phyloP scores from a whole-genome alignment of 1,284 basidiomycete species.

The Gomphus bonarii region DNA sequence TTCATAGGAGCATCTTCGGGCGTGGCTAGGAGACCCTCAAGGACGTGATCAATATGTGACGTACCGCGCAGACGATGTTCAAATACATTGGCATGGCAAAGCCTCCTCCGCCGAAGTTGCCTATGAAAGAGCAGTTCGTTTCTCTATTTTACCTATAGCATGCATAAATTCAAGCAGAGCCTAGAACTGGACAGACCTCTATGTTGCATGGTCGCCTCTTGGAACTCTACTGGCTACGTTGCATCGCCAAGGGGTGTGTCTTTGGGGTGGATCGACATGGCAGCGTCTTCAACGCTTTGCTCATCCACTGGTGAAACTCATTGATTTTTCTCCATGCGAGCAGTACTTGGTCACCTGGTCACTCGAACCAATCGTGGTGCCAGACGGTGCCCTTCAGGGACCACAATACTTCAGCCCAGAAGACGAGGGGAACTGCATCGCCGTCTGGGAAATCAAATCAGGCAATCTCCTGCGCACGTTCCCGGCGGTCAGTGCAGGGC shows the following conservation, averaged over 20 bases:
- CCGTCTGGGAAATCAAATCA: conserved; percentile 96
- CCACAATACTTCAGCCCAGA: conserved; percentile 85
- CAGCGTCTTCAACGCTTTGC: conserved; percentile 83
- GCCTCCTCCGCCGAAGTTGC: conserved; percentile 81
- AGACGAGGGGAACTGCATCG: conserved; percentile 96
- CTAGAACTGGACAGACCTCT: conserved; percentile 94
- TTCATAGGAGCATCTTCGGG: conserved; percentile 82
- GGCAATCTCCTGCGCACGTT: conserved; percentile 92
- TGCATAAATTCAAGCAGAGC: neutral
- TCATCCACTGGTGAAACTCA: conserved; percentile 90
- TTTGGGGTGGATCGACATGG: conserved; percentile 93
- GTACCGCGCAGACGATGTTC: conserved; percentile 87
- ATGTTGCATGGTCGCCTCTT: conserved; percentile 94
- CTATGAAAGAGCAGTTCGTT: conserved; percentile 56
- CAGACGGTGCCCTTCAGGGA: conserved; percentile 72
- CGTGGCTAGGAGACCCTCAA: conserved; percentile 88
- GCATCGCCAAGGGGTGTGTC: conserved; percentile 90
- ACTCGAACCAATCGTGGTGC: conserved; percentile 85
- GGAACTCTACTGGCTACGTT: conserved; percentile 93
- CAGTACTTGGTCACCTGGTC: conserved; percentile 98
- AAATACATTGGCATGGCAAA: conserved; percentile 91
- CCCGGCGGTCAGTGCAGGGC: conserved; percentile 38
- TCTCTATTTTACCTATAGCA: neutral
- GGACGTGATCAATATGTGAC: conserved; percentile 96
- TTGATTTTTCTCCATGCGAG: conserved; percentile 98